These are phyloP conservation scores for Tripterygium wilfordii DNA, from an alignment of 177 flowering plant genomes.

Conservation along the genomic window DNA sequence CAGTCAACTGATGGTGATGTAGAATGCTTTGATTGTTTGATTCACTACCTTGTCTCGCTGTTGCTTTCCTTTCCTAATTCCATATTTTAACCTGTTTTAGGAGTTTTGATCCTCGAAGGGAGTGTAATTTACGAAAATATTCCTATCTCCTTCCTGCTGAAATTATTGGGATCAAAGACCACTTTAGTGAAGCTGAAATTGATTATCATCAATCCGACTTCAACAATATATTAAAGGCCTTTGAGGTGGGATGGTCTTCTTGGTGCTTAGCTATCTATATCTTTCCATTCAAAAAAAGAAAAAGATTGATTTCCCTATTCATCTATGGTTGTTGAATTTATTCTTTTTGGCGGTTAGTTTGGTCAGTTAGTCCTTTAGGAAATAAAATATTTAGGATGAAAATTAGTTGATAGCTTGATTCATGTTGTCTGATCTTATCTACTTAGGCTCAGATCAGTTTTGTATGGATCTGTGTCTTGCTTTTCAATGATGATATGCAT, in stretches of 20 bases:
- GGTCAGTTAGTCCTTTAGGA: too few relatives aligned
- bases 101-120: slow-evolving; percentile 89
- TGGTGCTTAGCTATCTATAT: not conserved
- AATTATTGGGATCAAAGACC: slow-evolving; percentile 59
- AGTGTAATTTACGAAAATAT: slow-evolving; percentile 70
- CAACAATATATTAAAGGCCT: slow-evolving; percentile 49
- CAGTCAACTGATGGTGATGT: too few relatives aligned
- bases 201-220: slow-evolving; percentile 63
- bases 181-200: slow-evolving; percentile 38
- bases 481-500: too few relatives aligned
- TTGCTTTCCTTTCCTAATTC: not conserved
- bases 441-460: too few relatives aligned
- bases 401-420: too few relatives aligned
- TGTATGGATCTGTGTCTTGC: too few relatives aligned
- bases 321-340: not conserved
- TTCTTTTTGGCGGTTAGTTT: too few relatives aligned
- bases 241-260: slow-evolving; percentile 53
- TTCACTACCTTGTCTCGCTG: not conserved
- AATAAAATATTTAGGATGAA: too few relatives aligned
- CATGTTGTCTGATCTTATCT: too few relatives aligned
- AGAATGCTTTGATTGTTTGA: not conserved
- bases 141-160: slow-evolving; percentile 86
- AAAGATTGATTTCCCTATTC: not conserved
- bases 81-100: slow-evolving; percentile 21
- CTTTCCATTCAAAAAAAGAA: not conserved